Base-by-base conservation (phyloP, 805 yeast genomes). In the Hanseniaspora jakobsenii region DNA sequence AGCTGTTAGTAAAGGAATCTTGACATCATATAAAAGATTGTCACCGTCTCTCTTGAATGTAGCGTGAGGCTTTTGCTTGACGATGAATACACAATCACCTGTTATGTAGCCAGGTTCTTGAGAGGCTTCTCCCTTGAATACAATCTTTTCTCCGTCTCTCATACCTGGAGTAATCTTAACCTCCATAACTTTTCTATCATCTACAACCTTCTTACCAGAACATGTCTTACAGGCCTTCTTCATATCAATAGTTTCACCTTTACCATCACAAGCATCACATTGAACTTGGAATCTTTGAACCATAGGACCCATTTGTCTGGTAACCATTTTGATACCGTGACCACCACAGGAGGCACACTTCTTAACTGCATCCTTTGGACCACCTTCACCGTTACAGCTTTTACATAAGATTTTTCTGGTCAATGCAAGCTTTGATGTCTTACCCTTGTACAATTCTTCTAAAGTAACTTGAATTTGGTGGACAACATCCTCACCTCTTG, bases 301-400 rank as follows among this genome's bases (percentile, higher is more conserved):
- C 87, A 91, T 85, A 53, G 95, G 95, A 55, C 99, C 99, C 95
- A 91, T 87, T 67, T 91, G 97, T 70, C 94, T 82, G 43, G 95
- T 84, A 53, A 86, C 81, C 53, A 89, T 80, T 65, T 76, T 83
- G 64, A 80, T 66, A 74, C 99, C 99, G 56, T 74, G 72, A 65
- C 99, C 99, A 59, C 75, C 73, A 78, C 99, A 91, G 31, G 76
- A 62, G 42, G 77, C 52, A 77, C 99, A 91, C 56, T 77, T 77
- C 70, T 81, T 81, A 52, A 87, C 94, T 47, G 83, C 71, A 51
- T 91, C 94, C 54, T 78, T 82, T 59, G 84, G 84, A 67, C 98
- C 99, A 65, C 99, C 99, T 58, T 77, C 77, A 57, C 98, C 98
- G 46, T 83, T 80, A 73, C 99, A 91, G 38, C 74, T 59, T 59